These are phyloP conservation scores for Euphorbia schlechtendalii DNA, from an alignment of 441 rosid species.

Conservation along the genomic window DNA sequence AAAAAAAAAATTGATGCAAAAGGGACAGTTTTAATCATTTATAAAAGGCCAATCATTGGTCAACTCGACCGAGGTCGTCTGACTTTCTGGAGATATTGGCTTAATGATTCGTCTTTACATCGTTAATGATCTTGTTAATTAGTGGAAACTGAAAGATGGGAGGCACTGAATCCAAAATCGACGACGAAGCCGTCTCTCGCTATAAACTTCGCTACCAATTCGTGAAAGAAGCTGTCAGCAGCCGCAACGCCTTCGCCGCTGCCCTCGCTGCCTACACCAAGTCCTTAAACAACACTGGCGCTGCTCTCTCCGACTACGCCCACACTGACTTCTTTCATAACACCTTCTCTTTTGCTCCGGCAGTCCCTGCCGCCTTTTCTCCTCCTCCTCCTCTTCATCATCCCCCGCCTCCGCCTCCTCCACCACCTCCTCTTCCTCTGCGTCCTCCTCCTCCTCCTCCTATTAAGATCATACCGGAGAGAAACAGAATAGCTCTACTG, in stretches of 20 bases:
- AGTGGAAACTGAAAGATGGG: conserved; percentile 42
- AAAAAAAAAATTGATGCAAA: too few species aligned
- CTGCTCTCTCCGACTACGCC: conserved; percentile 75
- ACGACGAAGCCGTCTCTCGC: conserved; percentile 74
- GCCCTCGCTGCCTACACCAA: conserved; percentile 69
- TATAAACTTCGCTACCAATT: conserved; percentile 59
- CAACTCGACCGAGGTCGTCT: too few species aligned
- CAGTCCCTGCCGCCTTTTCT: too few species aligned
- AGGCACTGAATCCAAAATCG: conserved; percentile 84
- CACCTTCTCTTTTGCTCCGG: background rate
- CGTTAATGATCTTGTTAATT: too few species aligned
- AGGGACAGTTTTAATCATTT: too few species aligned
- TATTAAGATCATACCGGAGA: conserved; percentile 10
- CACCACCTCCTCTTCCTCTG: too few species aligned
- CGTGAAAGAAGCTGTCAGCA: conserved; percentile 63
- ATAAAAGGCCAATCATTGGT: too few species aligned
- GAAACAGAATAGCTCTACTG: too few species aligned
- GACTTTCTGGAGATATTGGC: too few species aligned
- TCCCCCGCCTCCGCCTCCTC: too few species aligned
- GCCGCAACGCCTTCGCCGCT: conserved; percentile 90
- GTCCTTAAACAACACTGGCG: conserved; percentile 79
- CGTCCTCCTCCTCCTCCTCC: conserved; percentile 12
- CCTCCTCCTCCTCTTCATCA: too few species aligned
- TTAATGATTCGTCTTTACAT: too few species aligned
- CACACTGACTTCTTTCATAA: conserved; percentile 40